Evolutionary conservation across 345 rosid genomes (phyloP).

Genomic region (Hypericum perforatum): DNA sequence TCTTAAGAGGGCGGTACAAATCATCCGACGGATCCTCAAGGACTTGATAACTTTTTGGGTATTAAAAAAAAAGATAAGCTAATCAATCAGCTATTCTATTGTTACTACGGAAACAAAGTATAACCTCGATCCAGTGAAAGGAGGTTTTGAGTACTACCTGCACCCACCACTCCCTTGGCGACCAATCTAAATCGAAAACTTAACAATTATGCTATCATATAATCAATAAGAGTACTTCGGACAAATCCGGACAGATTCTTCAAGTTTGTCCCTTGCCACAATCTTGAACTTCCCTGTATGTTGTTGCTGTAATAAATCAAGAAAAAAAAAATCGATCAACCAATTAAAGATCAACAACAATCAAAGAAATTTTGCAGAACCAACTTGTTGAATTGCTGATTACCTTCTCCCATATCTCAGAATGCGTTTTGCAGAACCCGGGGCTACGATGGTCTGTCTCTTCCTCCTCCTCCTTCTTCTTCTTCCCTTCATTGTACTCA

Average conservation of each 20-base stretch:
- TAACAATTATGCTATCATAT: neutral
- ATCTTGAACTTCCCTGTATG: conserved; percentile 90
- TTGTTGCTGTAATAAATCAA: conserved; percentile 56
- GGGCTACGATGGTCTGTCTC: conserved; percentile 64
- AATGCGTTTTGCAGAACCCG: conserved; percentile 74
- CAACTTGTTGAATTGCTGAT: neutral
- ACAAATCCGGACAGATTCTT: conserved; percentile 12
- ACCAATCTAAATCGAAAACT: too few relatives aligned
- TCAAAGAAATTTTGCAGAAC: neutral
- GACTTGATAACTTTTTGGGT: too few relatives aligned
- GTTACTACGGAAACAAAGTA: too few relatives aligned
- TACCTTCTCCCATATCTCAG: conserved; percentile 78
- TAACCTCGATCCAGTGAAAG: too few relatives aligned
- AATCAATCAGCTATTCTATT: too few relatives aligned
- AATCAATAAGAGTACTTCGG: neutral
- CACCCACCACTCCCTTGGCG: too few relatives aligned
- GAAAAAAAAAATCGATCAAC: neutral
- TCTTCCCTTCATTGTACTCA: conserved; percentile 66
- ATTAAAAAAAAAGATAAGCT: too few relatives aligned
- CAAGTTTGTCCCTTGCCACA: conserved; percentile 54
- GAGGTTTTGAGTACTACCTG: too few relatives aligned
- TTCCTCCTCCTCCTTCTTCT: conserved; percentile 41
- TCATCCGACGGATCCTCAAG: too few relatives aligned
- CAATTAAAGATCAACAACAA: neutral
- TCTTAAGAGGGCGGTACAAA: too few relatives aligned